Percentiles rank a stretch among this genome's conserved stretches.
Evolutionary conservation across 1,139 yeast species (phyloP).

Genomic region (Candida glucosophila): DNA sequence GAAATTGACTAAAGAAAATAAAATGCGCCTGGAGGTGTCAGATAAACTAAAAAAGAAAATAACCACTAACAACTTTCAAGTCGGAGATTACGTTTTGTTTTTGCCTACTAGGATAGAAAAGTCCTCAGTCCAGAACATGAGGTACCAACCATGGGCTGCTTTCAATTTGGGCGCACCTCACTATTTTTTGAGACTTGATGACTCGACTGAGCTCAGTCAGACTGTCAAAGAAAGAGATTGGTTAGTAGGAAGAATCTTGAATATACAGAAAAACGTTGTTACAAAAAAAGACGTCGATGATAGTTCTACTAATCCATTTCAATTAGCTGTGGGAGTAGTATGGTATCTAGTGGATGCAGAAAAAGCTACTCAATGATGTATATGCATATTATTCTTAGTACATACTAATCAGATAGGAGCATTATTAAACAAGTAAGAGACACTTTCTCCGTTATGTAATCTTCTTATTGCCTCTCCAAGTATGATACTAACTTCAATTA

Average conservation of each 20-base stretch:
- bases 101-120: slow-evolving; percentile 59
- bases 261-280: slow-evolving; percentile 40
- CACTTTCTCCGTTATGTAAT: slow-evolving; percentile 94
- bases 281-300: slow-evolving; percentile 25
- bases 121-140: slow-evolving; percentile 4
- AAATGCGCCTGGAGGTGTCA: slow-evolving; percentile 31
- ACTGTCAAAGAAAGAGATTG: slow-evolving; percentile 43
- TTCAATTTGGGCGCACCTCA: slow-evolving; percentile 79
- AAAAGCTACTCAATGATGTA: slow-evolving; percentile 14
- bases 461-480: slow-evolving; percentile 96
- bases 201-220: slow-evolving; percentile 7
- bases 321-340: slow-evolving; percentile 34
- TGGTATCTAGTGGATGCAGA: slow-evolving; percentile 46
- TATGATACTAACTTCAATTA: slow-evolving; percentile 80
- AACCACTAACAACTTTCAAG: slow-evolving; percentile 55
- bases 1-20: slow-evolving; percentile 70
- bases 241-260: slow-evolving; percentile 57
- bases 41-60: slow-evolving; percentile 44
- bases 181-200: slow-evolving; percentile 44
- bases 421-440: slow-evolving; percentile 79
- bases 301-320: slow-evolving; percentile 36
- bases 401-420: slow-evolving; percentile 21
- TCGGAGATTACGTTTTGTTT: slow-evolving; percentile 72
- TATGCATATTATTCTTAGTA: neutral
- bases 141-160: slow-evolving; percentile 72